Base-by-base conservation (phyloP, 2,329 filamentous ascomycete species). In the Alternaria brassicae region DNA sequence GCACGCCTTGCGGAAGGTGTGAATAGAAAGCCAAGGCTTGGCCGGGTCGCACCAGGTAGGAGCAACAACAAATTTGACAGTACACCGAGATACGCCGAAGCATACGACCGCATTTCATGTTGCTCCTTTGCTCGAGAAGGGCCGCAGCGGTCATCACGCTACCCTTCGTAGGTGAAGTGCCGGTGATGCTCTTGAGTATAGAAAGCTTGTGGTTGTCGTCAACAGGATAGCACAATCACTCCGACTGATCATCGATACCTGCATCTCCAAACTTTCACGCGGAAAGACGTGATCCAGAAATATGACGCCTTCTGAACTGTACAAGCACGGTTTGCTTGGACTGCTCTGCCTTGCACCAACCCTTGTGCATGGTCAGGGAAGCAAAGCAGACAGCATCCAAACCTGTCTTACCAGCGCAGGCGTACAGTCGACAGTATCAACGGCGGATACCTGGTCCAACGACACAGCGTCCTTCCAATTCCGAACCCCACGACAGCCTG, bases 401-500 rank as follows among this genome's bases (percentile, higher is more conserved):
- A 10, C 48, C 19, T 62, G 60, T 41, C 56, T 62, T 3, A 17
- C 17, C 4, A 23, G 51, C 3, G 60, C 51, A 40, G 60, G 60
- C 8, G 48, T 62, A 15, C 30, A 48, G 50, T 17, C 45, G 10
- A 49, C 28, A 13, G 25, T 49, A 8, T 61, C 61, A 5, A 58
- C 61, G 10, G 58, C 59, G 25, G 30, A 13, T 3, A 61, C 52
- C n/a, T 64, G 61, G 61, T 17, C 55, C 44, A 59, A 53, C n/a
- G 61, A 58, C 21, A 64, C 61, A 6, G 52, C 61, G 7, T 12
- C 61, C 13, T 58, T 64, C 19, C 61, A 64, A 47, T 49, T 56
- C 9, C 55, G 61, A 44, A 4, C 59, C 27, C 58, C 55, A 34
- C 55, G 55, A 48, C 32, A 54, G 37, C 61, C 61, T 37, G 27